Evolutionary conservation across 306 rosid species (phyloP).

Genomic region (Begonia fuchsioides): DNA sequence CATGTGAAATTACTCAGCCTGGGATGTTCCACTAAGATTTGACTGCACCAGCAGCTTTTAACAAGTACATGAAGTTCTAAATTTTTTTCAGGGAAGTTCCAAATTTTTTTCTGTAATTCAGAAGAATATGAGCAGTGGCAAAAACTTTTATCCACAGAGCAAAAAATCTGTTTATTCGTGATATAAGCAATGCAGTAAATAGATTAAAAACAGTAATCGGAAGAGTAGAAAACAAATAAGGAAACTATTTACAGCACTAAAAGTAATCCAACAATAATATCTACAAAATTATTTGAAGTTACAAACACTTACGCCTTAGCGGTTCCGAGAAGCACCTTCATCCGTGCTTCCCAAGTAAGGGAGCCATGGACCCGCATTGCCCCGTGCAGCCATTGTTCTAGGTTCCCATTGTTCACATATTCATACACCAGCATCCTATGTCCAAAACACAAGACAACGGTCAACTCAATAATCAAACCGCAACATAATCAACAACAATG

Average conservation of each 20-base stretch:
- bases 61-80: too few species aligned
- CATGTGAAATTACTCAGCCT: background rate
- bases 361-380: conserved; percentile 65
- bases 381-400: conserved; percentile 93
- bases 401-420: conserved; percentile 77
- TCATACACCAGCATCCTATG: conserved; percentile 74
- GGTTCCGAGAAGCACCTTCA: conserved; percentile 80
- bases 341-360: conserved; percentile 90
- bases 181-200: too few species aligned
- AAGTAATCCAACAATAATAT: background rate
- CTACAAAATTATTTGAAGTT: too few species aligned
- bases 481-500: background rate
- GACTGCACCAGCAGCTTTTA: too few species aligned
- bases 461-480: too few species aligned
- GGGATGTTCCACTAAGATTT: too few species aligned
- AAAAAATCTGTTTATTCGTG: too few species aligned
- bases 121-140: too few species aligned
- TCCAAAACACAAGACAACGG: too few species aligned
- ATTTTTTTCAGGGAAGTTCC: too few species aligned
- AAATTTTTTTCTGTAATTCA: too few species aligned
- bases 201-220: conserved; percentile 1
- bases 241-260: conserved; percentile 4
- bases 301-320: conserved; percentile 56
- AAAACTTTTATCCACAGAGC: too few species aligned
- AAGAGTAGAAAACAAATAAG: conserved; percentile 8